A percentile compares a stretch with the other conserved stretches of the same genome.
Conservation (phyloP, 805 yeast species). For the Groenewaldozyma salmanticensis region DNA sequence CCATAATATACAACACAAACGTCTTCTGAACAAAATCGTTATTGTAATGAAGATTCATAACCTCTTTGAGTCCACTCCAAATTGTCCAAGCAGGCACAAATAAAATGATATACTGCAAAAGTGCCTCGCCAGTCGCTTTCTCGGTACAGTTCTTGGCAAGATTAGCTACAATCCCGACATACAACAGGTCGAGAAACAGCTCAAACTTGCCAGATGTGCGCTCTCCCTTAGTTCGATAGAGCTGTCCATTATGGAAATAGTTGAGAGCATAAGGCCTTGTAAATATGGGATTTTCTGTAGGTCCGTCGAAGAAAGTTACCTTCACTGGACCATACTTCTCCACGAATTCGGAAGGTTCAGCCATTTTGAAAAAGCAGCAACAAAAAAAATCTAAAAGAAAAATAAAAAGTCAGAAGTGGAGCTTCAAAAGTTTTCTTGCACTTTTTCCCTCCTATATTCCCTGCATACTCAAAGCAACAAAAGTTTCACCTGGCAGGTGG, state of each 20-base stretch:
- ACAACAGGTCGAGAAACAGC: conserved; percentile 51
- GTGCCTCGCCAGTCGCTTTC: conserved; percentile 37
- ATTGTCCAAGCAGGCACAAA: conserved; percentile 54
- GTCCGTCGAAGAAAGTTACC: conserved; percentile 8
- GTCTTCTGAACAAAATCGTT: conserved; percentile 48
- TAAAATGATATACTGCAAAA: conserved; percentile 39
- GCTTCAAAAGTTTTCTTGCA: too few relatives aligned
- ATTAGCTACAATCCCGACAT: conserved; percentile 55
- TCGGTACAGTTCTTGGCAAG: conserved; percentile 46
- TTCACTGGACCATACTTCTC: conserved; percentile 11
- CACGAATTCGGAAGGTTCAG: conserved; percentile 9
- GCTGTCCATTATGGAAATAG: conserved; percentile 46
- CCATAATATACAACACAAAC: conserved; percentile 44
- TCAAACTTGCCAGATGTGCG: conserved; percentile 44
- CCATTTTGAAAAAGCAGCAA: too few relatives aligned
- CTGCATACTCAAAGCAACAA: too few relatives aligned
- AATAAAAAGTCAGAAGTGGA: too few relatives aligned
- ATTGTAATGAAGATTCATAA: conserved; percentile 53
- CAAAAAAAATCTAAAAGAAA: too few relatives aligned
- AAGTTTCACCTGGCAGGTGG: too few relatives aligned
- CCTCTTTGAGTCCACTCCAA: conserved; percentile 56
- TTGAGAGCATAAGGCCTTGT: conserved; percentile 46
- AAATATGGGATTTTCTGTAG: conserved; percentile 4
- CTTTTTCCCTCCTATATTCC: too few relatives aligned
- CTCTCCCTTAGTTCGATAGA: conserved; percentile 48